phyloP scores from a whole-genome alignment of 2,329 filamentous ascomycete genomes.

The Thielaviopsis punctulata region DNA sequence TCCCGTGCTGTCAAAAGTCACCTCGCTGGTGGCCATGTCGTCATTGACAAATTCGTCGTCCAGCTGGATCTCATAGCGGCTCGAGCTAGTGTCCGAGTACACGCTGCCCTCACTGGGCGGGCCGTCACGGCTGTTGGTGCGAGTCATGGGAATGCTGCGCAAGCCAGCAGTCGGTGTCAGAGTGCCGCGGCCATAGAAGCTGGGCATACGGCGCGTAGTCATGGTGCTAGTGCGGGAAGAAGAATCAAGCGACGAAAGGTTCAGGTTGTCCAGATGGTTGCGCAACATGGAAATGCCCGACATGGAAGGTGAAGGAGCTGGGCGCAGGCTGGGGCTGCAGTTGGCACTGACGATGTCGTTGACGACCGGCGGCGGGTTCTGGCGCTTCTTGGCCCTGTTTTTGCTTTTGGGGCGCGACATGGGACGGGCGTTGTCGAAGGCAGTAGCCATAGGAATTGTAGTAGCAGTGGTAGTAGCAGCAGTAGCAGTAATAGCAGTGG shows the following conservation, averaged over 20 bases:
- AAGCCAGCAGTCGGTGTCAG: constrained; percentile 28
- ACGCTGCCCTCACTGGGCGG: constrained; percentile 35
- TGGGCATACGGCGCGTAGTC: constrained; percentile 12
- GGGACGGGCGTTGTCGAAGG: background rate
- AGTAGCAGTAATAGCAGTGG: background rate
- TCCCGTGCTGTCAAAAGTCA: constrained; percentile 21
- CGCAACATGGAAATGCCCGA: constrained; percentile 73
- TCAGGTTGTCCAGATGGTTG: constrained; percentile 51
- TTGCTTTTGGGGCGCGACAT: constrained; percentile 6
- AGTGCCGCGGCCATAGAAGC: constrained; percentile 6
- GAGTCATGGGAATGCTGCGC: constrained; percentile 39
- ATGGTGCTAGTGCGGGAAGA: constrained; percentile 38
- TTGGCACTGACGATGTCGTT: constrained; percentile 44
- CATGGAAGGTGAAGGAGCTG: constrained; percentile 33
- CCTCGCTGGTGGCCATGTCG: constrained; percentile 15
- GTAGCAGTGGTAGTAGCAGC: background rate
- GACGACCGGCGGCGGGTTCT: constrained; percentile 25
- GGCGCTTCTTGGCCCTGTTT: constrained; percentile 13
- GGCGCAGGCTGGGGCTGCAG: constrained; percentile 42
- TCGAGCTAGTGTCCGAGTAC: constrained; percentile 48
- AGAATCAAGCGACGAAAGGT: constrained; percentile 35
- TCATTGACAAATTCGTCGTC: constrained; percentile 58
- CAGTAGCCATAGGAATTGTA: no score
- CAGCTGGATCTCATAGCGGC: constrained; percentile 71
- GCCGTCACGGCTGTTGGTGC: constrained; percentile 37